Base-by-base conservation (phyloP, 805 yeast genomes). In the Clavispora fructus region DNA sequence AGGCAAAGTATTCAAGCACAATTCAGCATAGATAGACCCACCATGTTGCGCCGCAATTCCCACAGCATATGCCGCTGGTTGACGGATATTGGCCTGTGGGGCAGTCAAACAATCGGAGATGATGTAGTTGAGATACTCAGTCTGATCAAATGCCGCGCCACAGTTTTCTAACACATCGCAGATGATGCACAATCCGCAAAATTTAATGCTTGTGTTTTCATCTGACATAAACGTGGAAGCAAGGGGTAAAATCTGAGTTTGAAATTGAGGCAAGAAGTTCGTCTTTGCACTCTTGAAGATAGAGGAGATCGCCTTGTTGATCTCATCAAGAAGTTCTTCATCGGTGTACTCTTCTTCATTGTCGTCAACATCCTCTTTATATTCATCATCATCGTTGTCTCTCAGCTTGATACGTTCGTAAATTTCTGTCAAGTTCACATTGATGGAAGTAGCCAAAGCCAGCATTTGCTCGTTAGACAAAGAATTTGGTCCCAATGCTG, bases 21-120 rank as follows among this genome's bases (percentile, higher is more conserved):
- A 77, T 30, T 83, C 82, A 19, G 74, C 74, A 61, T 82, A 87
- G 2, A 71, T 61, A 3, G 67, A 62, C 12, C 92, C 89, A 7
- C 96, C 95, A 54, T 75, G 73, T 62, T 86, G 90, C 2, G 96
- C 96, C 49, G 94, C 85, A 19, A 80, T 82, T 27, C 99, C 98
- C 46, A 91, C 79, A 32, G 87, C 79, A 57, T 83, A 85, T 0
- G 94, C 80, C 3, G 96, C 91, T 11, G 88, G 87, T 69, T 94
- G 97, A 56, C 97, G 84, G 32, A 91, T 74, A 6, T 82, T 73
- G 4, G 95, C 80, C 42, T 81, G 81, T 8, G 87, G 71, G 11
- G 84, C 77, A 2, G 82, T 74, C 42, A 91, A 68, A 2, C 85
- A 76, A 45, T 81, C 84, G n/a, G 82, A 83, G 29, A 89, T 71